Base-by-base conservation (phyloP, 2,329 filamentous ascomycete genomes). In the Sclerotinia subarctica region DNA sequence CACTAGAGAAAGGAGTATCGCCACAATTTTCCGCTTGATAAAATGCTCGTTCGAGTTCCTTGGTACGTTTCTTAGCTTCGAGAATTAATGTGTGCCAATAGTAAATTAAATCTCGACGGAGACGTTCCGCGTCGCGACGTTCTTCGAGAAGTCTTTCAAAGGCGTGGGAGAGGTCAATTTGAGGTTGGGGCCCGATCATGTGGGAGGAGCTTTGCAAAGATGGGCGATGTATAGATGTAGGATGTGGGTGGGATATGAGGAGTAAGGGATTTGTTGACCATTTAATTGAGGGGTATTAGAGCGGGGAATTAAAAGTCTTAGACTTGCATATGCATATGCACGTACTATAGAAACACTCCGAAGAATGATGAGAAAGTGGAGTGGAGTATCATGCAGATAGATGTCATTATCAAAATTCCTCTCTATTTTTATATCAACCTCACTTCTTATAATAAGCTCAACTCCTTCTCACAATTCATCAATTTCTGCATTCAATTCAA, bases 91-190 rank as follows among this genome's bases (percentile, higher is more conserved):
- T 44, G 13, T 66, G 64, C 64, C 64, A 66, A 26, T 66, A 38
- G 29, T 47, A 52, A 47, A 66, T 26, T 8, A 66, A 19, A 44
- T 66, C 64, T 21, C 64, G 21, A 11, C 29, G 54, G 10, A 60
- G 32, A 26, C 64, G 44, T 47, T 66, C 64, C 2, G 53, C 42
- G 44, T 66, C 44, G 5, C 56, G 42, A 17, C 64, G 53, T 42
- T 66, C 64, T 51, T 66, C 44, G 46, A 66, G 64, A 24, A 66
- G 29, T 10, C 49, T 66, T 47, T 66, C 64, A 38, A 66, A 66
- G n/a, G 64, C 64, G n/a, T 47, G 56, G 3, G 64, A 66, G 26
- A 66, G 53, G 32, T 60, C 64, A 4, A 60, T 51, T 66, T 66
- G 64, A 1, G 32, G 38, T 19, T 24, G 54, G 11, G 44, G 32